Percentiles rank a stretch among this genome's conserved stretches.
These are phyloP conservation scores for Pseudopyrenochaeta lycopersici DNA, from an alignment of 2,329 filamentous ascomycete species.

Conservation along the genomic window DNA sequence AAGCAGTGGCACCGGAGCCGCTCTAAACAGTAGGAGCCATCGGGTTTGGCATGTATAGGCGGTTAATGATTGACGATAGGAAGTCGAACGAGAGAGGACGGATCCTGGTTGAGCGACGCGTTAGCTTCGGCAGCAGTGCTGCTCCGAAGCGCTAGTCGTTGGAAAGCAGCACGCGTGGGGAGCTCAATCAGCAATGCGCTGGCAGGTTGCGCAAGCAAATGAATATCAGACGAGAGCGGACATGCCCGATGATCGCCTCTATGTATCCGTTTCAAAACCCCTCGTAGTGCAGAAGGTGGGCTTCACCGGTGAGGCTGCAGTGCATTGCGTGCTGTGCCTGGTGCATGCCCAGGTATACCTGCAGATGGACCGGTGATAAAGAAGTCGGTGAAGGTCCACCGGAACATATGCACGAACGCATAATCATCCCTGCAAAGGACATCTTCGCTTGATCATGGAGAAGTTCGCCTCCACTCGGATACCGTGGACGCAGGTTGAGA, in stretches of 20 bases:
- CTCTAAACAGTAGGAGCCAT: neutral
- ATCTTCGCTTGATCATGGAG: conserved; percentile 1
- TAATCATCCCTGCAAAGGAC: neutral
- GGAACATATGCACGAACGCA: conserved; percentile 14
- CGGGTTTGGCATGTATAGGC: neutral
- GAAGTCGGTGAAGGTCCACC: conserved; percentile 34
- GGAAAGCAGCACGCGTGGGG: neutral
- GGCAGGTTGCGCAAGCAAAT: conserved; percentile 9
- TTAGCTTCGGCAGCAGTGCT: neutral
- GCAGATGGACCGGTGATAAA: conserved; percentile 25
- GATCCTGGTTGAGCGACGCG: conserved; percentile 6
- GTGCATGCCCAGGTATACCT: conserved; percentile 10
- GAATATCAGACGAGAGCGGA: neutral
- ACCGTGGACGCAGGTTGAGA: neutral
- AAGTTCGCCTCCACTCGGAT: neutral
- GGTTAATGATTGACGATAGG: neutral
- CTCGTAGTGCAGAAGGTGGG: conserved; percentile 4
- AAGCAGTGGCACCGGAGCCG: conserved; percentile 3
- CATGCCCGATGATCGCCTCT: conserved; percentile 7
- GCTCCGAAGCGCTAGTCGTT: neutral
- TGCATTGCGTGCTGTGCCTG: conserved; percentile 22
- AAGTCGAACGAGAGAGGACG: neutral
- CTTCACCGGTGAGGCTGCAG: conserved; percentile 40
- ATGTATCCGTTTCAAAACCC: conserved; percentile 11
- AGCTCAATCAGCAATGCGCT: conserved; percentile 8